phyloP scores from a whole-genome alignment of 192 early-diverging fungal genomes.

The Coemansia sp. region DNA sequence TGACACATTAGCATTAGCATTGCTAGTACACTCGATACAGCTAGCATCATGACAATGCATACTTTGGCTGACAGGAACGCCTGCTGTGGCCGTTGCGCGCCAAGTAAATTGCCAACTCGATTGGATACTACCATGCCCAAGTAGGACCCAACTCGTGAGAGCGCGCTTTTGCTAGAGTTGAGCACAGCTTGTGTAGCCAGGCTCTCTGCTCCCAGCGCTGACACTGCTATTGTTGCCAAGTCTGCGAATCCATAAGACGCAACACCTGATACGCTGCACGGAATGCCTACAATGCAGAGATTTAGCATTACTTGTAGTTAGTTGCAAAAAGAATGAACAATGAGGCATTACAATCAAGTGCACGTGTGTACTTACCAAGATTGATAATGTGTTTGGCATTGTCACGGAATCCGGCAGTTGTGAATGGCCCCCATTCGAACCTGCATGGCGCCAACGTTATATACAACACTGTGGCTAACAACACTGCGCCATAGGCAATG shows the following conservation, averaged over 20 bases:
- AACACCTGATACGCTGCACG: constrained; percentile 49
- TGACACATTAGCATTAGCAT: constrained; percentile 63
- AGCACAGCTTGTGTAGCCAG: constrained; percentile 86
- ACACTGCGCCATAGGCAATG: constrained; percentile 64
- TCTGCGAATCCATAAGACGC: constrained; percentile 65
- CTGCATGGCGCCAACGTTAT: constrained; percentile 39
- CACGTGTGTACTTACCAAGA: constrained; percentile 32
- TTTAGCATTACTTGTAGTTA: not conserved
- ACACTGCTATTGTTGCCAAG: constrained; percentile 73
- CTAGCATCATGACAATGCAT: constrained; percentile 57
- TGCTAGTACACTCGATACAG: constrained; percentile 27
- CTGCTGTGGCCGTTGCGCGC: constrained; percentile 57
- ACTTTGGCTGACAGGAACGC: constrained; percentile 48
- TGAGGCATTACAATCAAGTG: not conserved
- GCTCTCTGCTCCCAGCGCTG: constrained; percentile 71
- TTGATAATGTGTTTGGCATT: constrained; percentile 36
- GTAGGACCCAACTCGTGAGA: constrained; percentile 73
- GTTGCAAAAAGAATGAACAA: not conserved
- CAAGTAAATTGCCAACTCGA: constrained; percentile 79
- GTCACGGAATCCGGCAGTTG: constrained; percentile 26
- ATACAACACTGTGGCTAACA: constrained; percentile 64
- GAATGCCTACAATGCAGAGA: constrained; percentile 27
- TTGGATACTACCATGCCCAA: constrained; percentile 81
- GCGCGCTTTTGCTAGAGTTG: constrained; percentile 71
- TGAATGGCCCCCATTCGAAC: constrained; percentile 46